phyloP scores from a whole-genome alignment of 805 yeast genomes.

The Suhomyces sp. region DNA sequence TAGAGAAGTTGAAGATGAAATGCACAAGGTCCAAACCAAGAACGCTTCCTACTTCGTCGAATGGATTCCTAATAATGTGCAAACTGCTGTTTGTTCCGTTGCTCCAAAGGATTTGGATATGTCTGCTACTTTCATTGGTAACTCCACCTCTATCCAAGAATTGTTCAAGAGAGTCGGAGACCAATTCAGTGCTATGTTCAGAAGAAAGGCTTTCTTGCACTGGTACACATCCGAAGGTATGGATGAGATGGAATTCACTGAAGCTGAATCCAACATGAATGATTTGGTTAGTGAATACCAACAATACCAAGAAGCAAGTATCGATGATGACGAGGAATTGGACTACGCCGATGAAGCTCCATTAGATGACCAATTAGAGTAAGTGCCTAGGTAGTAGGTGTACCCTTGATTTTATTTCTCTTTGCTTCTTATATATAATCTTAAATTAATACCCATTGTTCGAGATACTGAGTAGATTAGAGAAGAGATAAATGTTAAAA shows the following conservation, averaged over 20 bases:
- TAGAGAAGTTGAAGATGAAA: slow-evolving; percentile 93
- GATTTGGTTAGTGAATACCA: slow-evolving; percentile 87
- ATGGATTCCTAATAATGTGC: slow-evolving; percentile 96
- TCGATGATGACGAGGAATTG: slow-evolving; percentile 73
- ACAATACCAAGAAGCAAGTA: slow-evolving; percentile 84
- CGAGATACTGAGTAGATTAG: too few species aligned
- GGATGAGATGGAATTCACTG: slow-evolving; percentile 93
- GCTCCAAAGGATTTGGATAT: slow-evolving; percentile 83
- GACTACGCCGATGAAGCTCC: slow-evolving; percentile 69
- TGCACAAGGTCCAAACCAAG: slow-evolving; percentile 79
- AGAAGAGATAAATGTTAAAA: too few species aligned
- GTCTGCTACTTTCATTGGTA: slow-evolving; percentile 92
- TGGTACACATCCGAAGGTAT: slow-evolving; percentile 96
- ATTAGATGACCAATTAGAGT: slow-evolving; percentile 51
- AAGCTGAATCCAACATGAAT: slow-evolving; percentile 88
- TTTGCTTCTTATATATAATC: slow-evolving; percentile 14
- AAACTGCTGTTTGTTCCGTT: slow-evolving; percentile 89
- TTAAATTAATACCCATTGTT: slow-evolving; percentile 11
- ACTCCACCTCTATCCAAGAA: slow-evolving; percentile 90
- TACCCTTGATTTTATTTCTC: slow-evolving; percentile 9
- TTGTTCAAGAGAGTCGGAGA: slow-evolving; percentile 85
- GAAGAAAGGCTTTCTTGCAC: slow-evolving; percentile 92
- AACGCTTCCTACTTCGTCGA: slow-evolving; percentile 84
- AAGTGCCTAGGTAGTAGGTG: slow-evolving; percentile 11
- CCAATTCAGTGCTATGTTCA: slow-evolving; percentile 89